Base-by-base conservation (phyloP, 2,329 filamentous ascomycete genomes). In the Colletotrichum echinochloae region DNA sequence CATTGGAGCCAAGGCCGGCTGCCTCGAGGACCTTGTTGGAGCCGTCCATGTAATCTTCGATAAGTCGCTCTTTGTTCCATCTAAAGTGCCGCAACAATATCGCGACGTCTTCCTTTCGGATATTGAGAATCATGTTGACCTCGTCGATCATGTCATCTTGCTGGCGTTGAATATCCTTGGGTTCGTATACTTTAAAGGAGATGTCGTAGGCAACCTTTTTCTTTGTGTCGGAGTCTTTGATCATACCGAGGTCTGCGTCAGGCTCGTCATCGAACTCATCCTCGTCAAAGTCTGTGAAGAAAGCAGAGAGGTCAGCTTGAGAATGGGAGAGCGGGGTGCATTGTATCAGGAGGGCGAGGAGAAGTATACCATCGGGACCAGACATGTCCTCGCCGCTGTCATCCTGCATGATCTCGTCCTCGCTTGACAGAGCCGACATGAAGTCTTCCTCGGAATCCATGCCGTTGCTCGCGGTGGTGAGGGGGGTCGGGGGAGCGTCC, bases 361-460 rank as follows among this genome's bases (percentile, higher is more conserved):
- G 30, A 23, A 18, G 77, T 79, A 56, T 76, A 88, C 86, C 86
- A 75, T 88, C 87, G 23, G 77, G 83, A 7, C 79, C 86, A 1
- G 87, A 89, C 72, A 88, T 81, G 79, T 87, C 91, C 76, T 94
- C 93, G 65, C 94, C 94, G 75, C 92, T 94, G 71, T 92, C 90
- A 76, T 94, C 92, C 73, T 92, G 88, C 80, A 92, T 87, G 71
- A 94, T 88, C 74, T 93, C 91, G 65, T 91, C 90, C 51, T 91
- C 91, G 78, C 92, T 97, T 51, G 93, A 95, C 76, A 91, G 86
- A 78, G 91, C 90, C 76, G 93, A 97, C 88, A 96, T 92, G 81
- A 95, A 95, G 71, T 98, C 95, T 78, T 98, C 94, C 76, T 98
- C 95, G 11, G 95, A 98, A 83, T 97, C 94, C 95, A 98, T 98